Evolutionary conservation across 2,329 filamentous ascomycete species (phyloP).

Genomic region (Alternaria dauci): DNA sequence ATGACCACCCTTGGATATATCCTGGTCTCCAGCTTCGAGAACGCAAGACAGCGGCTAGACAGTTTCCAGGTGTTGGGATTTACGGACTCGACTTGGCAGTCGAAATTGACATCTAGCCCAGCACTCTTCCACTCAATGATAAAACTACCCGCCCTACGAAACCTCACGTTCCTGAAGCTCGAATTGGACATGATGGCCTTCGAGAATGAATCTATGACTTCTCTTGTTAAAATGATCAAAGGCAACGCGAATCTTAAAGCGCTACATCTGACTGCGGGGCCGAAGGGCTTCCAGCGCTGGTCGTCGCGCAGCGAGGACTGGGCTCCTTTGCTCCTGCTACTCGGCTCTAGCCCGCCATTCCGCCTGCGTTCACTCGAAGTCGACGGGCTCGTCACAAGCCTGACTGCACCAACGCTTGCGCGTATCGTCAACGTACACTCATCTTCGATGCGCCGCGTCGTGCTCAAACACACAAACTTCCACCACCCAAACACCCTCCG

Average conservation of each 20-base stretch:
- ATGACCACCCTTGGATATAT: neutral
- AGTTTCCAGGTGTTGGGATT: neutral
- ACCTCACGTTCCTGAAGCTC: slow-evolving; percentile 8
- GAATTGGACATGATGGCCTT: slow-evolving; percentile 9
- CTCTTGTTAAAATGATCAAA: neutral
- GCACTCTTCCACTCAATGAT: neutral
- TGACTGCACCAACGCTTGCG: slow-evolving; percentile 10
- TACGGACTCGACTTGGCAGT: slow-evolving; percentile 4
- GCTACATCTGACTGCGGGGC: neutral
- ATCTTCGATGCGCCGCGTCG: slow-evolving; percentile 2
- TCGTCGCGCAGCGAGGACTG: neutral
- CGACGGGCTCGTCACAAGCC: slow-evolving; percentile 13
- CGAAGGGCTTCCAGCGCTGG: neutral
- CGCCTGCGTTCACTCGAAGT: slow-evolving; percentile 13
- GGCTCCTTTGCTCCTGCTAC: slow-evolving; percentile 4
- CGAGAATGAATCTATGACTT: neutral
- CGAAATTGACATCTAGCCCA: neutral
- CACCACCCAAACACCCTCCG: slow-evolving; percentile 12
- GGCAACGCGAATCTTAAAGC: neutral
- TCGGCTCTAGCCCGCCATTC: slow-evolving; percentile 10
- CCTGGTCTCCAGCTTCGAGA: neutral
- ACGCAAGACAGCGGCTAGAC: neutral
- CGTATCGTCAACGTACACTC: slow-evolving; percentile 9
- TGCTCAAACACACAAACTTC: slow-evolving; percentile 11
- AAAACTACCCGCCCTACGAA: neutral